Conservation (phyloP, 176 grass and related monocot species). For the Eragrostis nindensis region DNA sequence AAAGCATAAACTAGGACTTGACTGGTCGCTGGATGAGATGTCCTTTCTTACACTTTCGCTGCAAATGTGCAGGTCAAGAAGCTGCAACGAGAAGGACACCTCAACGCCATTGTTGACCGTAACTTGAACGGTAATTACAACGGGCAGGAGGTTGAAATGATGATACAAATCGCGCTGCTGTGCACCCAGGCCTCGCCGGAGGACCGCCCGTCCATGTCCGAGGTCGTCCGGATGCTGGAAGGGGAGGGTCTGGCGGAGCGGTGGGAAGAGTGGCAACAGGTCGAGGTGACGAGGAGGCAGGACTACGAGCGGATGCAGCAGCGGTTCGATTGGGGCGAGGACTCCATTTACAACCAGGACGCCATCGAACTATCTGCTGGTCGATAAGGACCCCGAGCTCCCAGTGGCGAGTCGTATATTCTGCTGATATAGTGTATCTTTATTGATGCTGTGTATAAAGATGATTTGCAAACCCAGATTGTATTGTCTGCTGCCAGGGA, state of each 20-base stretch:
- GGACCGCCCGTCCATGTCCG: constrained; percentile 91
- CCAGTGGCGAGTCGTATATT: too few relatives aligned
- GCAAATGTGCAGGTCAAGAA: constrained; percentile 77
- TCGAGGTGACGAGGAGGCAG: constrained; percentile 81
- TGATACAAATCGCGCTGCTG: constrained; percentile 89
- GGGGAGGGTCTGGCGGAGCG: constrained; percentile 89
- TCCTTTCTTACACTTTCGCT: background rate
- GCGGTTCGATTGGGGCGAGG: constrained; percentile 87
- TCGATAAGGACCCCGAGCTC: constrained; percentile 45
- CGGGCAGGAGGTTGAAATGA: constrained; percentile 77
- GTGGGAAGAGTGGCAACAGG: constrained; percentile 97
- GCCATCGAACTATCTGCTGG: constrained; percentile 72
- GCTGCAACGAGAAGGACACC: constrained; percentile 75
- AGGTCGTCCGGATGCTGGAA: constrained; percentile 95
- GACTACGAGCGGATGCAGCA: constrained; percentile 77
- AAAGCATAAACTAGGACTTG: background rate
- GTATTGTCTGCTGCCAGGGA: background rate
- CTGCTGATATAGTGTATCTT: too few relatives aligned
- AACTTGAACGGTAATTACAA: constrained; percentile 66
- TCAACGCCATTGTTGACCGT: constrained; percentile 70
- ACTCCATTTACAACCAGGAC: constrained; percentile 88
- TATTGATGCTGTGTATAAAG: background rate
- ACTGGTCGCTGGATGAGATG: too few relatives aligned
- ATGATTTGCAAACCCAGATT: constrained; percentile 5
- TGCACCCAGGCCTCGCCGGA: constrained; percentile 90